Conservation (phyloP, 768 basidiomycete species). For the Termitomyces sp. region DNA sequence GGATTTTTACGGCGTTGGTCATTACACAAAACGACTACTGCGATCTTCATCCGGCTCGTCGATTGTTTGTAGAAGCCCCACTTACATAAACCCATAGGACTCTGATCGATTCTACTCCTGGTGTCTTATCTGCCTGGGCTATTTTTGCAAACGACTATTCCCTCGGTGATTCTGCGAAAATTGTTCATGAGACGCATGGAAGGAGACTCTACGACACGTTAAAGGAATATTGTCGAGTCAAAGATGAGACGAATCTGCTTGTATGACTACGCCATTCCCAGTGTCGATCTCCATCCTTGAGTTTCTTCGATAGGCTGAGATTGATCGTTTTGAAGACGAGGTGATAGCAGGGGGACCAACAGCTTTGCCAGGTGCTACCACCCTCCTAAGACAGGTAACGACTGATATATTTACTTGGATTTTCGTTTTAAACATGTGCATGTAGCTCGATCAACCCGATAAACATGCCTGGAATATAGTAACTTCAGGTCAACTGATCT, state of each 20-base stretch:
- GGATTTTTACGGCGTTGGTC: not conserved
- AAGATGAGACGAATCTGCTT: conserved; percentile 48
- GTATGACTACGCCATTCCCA: conserved; percentile 29
- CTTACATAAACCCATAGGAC: conserved; percentile 36
- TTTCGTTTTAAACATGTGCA: not conserved
- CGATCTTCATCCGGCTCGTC: not conserved
- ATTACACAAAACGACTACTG: not conserved
- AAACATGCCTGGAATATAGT: conserved; percentile 71
- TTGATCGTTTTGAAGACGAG: conserved; percentile 72
- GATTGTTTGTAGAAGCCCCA: not conserved
- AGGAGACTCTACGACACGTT: conserved; percentile 73
- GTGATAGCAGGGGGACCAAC: conserved; percentile 62
- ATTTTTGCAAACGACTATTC: conserved; percentile 60
- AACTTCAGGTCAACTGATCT: conserved; percentile 53
- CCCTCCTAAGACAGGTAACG: conserved; percentile 49
- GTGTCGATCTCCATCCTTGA: not conserved
- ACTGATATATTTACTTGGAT: not conserved
- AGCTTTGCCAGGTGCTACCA: conserved; percentile 60
- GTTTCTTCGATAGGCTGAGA: conserved; percentile 44
- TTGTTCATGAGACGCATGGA: conserved; percentile 67
- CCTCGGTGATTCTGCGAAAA: conserved; percentile 38
- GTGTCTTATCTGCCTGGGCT: conserved; percentile 74
- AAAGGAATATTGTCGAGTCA: conserved; percentile 59
- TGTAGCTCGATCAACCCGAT: conserved; percentile 26
- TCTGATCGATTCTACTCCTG: conserved; percentile 79